Percentiles rank a stretch among this genome's conserved stretches.
phyloP scores from a whole-genome alignment of 2,329 filamentous ascomycete species.

The Exophiala viscosa region DNA sequence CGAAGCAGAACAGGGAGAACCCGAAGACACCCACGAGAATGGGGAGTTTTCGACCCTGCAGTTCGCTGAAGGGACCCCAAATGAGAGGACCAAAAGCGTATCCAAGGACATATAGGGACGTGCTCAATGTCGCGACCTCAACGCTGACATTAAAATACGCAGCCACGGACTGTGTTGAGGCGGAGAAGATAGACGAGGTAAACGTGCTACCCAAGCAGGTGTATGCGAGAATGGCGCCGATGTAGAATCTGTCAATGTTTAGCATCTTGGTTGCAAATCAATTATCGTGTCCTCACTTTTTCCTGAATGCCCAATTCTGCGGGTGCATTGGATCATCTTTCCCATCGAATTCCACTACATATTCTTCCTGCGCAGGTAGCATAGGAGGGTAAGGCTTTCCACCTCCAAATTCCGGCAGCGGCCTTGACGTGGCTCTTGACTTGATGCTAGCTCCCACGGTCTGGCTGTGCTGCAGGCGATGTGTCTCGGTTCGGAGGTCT shows the following conservation, averaged over 20 bases:
- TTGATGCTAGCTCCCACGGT: slow-evolving; percentile 39
- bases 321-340: slow-evolving; percentile 78
- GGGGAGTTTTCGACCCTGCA: slow-evolving; percentile 48
- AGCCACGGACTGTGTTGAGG: slow-evolving; percentile 58
- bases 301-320: slow-evolving; percentile 77
- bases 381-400: slow-evolving; percentile 56
- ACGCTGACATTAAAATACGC: slow-evolving; percentile 54
- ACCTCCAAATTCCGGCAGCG: slow-evolving; percentile 46
- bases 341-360: slow-evolving; percentile 72
- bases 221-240: slow-evolving; percentile 27
- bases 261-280: not conserved
- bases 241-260: slow-evolving; percentile 10
- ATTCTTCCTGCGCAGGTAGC: slow-evolving; percentile 55
- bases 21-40: slow-evolving; percentile 50
- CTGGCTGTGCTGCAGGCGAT: slow-evolving; percentile 37
- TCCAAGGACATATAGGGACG: slow-evolving; percentile 44
- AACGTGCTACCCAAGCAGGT: slow-evolving; percentile 49
- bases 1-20: slow-evolving; percentile 50
- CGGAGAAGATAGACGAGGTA: slow-evolving; percentile 62
- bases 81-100: slow-evolving; percentile 48
- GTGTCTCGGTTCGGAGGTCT: slow-evolving; percentile 27
- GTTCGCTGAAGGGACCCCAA: slow-evolving; percentile 53
- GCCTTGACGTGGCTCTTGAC: slow-evolving; percentile 31
- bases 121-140: slow-evolving; percentile 40
- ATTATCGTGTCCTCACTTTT: slow-evolving; percentile 52